phyloP scores from a whole-genome alignment of 225 moss, liverwort and hornwort species.

The Marchantia paleacea region DNA sequence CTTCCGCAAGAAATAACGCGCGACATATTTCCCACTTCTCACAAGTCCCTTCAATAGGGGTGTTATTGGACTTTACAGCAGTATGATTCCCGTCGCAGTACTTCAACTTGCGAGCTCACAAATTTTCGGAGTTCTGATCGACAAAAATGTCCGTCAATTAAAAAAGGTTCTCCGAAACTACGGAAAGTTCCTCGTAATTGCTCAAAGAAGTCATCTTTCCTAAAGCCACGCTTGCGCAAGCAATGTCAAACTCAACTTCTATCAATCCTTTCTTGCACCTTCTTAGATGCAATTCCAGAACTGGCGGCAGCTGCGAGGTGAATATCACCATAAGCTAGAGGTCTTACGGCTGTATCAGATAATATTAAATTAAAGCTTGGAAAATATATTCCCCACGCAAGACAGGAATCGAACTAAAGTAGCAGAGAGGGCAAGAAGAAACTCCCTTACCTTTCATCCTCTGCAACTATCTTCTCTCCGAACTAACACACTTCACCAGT shows the following conservation, averaged over 20 bases:
- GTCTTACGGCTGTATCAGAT: neutral
- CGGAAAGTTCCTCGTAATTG: neutral
- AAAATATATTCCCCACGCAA: neutral
- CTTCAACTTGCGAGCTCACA: neutral
- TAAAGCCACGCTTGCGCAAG: neutral
- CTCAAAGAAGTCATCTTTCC: neutral
- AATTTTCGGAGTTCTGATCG: neutral
- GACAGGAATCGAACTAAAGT: neutral
- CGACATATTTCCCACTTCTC: constrained; percentile 51
- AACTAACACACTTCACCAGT: neutral
- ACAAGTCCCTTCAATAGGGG: neutral
- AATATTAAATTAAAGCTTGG: neutral
- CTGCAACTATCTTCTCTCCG: neutral
- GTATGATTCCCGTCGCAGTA: neutral
- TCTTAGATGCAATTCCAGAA: too few species aligned
- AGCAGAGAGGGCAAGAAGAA: neutral
- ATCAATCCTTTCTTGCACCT: neutral
- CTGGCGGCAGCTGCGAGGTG: neutral
- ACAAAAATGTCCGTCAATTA: neutral
- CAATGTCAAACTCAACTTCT: neutral
- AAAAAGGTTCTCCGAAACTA: neutral
- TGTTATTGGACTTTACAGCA: neutral
- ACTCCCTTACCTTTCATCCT: neutral
- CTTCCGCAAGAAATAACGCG: constrained; percentile 70
- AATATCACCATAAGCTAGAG: neutral